Evolutionary conservation across 108 stramenopile species (phyloP).

Genomic region (Cylindrotheca fusiformis): DNA sequence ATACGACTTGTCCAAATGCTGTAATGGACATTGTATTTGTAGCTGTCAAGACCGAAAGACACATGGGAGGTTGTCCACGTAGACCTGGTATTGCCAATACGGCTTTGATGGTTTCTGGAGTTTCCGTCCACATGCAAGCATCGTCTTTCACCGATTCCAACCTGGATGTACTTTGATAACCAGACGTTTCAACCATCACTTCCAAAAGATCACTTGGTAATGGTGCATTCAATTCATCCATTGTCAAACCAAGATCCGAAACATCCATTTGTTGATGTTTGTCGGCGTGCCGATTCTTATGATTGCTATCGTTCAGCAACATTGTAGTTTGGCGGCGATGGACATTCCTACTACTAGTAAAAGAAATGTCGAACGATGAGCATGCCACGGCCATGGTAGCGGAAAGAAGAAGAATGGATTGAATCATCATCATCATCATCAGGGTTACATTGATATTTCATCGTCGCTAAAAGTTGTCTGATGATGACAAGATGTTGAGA

Average conservation of each 20-base stretch:
- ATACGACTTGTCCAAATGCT: slow-evolving; percentile 50
- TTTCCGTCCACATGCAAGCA: slow-evolving; percentile 51
- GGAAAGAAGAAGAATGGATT: too few species aligned
- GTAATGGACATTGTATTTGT: slow-evolving; percentile 43
- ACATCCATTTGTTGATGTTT: slow-evolving; percentile 29
- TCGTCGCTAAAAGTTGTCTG: too few species aligned
- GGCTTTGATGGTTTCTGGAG: slow-evolving; percentile 30
- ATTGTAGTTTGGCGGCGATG: too few species aligned
- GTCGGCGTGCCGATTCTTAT: too few species aligned
- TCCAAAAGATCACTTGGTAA: slow-evolving; percentile 30
- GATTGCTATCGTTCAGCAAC: too few species aligned
- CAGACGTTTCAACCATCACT: slow-evolving; percentile 19
- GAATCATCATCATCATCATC: too few species aligned
- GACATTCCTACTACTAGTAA: too few species aligned
- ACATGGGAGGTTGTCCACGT: slow-evolving; percentile 46
- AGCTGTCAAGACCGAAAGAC: slow-evolving; percentile 26
- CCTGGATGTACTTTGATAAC: slow-evolving; percentile 40
- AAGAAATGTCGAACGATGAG: too few species aligned
- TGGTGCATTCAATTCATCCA: slow-evolving; percentile 40
- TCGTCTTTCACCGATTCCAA: slow-evolving; percentile 37
- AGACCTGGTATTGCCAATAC: slow-evolving; percentile 48
- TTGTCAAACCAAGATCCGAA: slow-evolving; percentile 44
- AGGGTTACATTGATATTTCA: too few species aligned
- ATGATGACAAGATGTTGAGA: too few species aligned
- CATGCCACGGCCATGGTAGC: too few species aligned